phyloP scores from a whole-genome alignment of 2,329 filamentous ascomycete genomes.

The Cladophialophora yegresii region DNA sequence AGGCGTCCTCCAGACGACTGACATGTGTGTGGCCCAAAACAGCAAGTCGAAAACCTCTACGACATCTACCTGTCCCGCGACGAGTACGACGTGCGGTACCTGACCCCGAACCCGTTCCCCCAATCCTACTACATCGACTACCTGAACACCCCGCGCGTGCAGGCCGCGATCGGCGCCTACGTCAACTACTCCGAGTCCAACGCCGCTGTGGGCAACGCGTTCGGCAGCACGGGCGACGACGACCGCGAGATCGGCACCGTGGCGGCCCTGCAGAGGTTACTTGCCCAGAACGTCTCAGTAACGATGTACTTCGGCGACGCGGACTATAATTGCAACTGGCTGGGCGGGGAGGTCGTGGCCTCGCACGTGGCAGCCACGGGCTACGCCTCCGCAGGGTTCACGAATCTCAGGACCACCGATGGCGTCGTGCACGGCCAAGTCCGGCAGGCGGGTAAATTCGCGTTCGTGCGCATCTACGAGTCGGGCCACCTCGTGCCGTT shows the following conservation, averaged over 20 bases:
- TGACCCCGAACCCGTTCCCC: conserved; percentile 42
- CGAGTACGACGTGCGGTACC: conserved; percentile 52
- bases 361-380: conserved; percentile 48
- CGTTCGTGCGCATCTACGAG: conserved; percentile 47
- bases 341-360: conserved; percentile 59
- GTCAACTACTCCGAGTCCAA: conserved; percentile 54
- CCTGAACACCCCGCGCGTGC: conserved; percentile 51
- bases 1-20: too few relatives aligned
- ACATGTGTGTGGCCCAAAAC: background rate
- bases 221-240: conserved; percentile 50
- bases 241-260: conserved; percentile 49
- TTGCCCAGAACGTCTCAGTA: conserved; percentile 46
- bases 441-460: conserved; percentile 51
- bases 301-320: conserved; percentile 41
- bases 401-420: conserved; percentile 44
- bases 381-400: conserved; percentile 43
- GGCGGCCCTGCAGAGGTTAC: conserved; percentile 46
- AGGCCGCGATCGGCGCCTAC: conserved; percentile 53
- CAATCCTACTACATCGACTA: conserved; percentile 53
- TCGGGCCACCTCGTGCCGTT: conserved; percentile 46
- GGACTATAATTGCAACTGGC: conserved; percentile 39
- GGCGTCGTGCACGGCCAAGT: conserved; percentile 56
- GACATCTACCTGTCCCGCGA: conserved; percentile 57
- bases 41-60: conserved; percentile 56
- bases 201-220: conserved; percentile 46